Evolutionary conservation across 352 stramenopile genomes (phyloP), one percentile per base, ranked within the genome.

Genomic region (Pythium brassicae): DNA sequence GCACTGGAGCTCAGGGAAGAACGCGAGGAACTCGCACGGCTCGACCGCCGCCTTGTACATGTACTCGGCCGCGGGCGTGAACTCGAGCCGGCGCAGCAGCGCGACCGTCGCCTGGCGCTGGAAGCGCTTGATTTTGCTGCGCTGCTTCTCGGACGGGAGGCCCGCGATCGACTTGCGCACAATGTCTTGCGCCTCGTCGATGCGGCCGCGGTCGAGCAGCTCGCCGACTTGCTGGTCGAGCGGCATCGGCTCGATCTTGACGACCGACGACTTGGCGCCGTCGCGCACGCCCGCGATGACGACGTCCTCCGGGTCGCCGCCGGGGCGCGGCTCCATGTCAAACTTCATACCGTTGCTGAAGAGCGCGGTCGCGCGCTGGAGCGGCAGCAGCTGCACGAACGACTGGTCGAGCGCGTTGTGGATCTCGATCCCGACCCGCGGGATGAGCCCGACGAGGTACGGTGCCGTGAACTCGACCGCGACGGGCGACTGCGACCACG

Each of bases 311-410:
- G 66, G 72, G 49, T 95, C 85, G 34, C 79, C 81, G 25, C 65
- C 79, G 12, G 72, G 78, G 22, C 85, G 72, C 3, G 85, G 85
- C 26, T 93, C 83, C 85, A 95, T 95, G 61, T 95, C 83, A 65
- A 83, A 95, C 65, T 95, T 95, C 85, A 95, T 95, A n/a, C 85
- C 85, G 60, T 95, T 95, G 44, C 76, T 74, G 63, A 95, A 95
- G 61, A 95, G 90, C 22, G 76, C 85, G 9, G 74, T 72, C 6
- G 72, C 84, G 22, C 76, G 71, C 25, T 72, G 68, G 9, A 95
- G 65, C 14, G 83, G 65, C 46, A 95, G 65, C 8, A 73, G 86
- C 63, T 95, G 85, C 51, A 95, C 83, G 45, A 92, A 63, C 4
- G 72, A 78, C 53, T 83, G 79, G 61, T 95, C 85, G 25, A 62